These are phyloP conservation scores for Kazachstania africana DNA, from an alignment of 805 yeast genomes.

Conservation along the genomic window DNA sequence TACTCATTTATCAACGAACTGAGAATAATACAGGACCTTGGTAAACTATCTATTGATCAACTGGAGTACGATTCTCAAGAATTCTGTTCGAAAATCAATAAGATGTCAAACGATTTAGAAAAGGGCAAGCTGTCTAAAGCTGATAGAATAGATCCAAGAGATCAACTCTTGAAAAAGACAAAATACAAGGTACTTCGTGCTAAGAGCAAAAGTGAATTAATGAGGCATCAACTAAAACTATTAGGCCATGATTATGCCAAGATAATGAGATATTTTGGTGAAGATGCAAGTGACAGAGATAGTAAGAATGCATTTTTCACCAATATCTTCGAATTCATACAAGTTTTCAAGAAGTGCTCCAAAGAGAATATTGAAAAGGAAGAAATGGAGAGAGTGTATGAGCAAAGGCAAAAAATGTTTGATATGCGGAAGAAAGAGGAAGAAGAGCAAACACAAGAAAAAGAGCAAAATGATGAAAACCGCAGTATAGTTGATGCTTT, in stretches of 20 bases:
- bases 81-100: conserved; percentile 37
- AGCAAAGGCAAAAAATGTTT: conserved; percentile 47
- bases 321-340: conserved; percentile 47
- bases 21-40: conserved; percentile 37
- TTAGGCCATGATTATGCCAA: conserved; percentile 44
- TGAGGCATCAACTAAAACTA: conserved; percentile 38
- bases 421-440: conserved; percentile 6
- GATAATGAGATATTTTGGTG: conserved; percentile 63
- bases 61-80: conserved; percentile 48
- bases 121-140: conserved; percentile 56
- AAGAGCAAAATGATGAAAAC: conserved; percentile 2
- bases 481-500: conserved; percentile 18
- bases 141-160: conserved; percentile 54
- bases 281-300: conserved; percentile 41
- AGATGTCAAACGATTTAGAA: conserved; percentile 42
- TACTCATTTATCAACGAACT: conserved; percentile 53
- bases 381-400: conserved; percentile 54
- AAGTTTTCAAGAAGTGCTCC: conserved; percentile 53
- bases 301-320: conserved; percentile 50
- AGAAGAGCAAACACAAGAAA: background rate
- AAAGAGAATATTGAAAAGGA: conserved; percentile 54
- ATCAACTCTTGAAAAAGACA: conserved; percentile 43
- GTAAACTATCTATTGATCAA: conserved; percentile 53
- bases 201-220: conserved; percentile 36
- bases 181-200: conserved; percentile 45